Evolutionary conservation across 805 yeast genomes (phyloP).

Genomic region (Candida michaelii): DNA sequence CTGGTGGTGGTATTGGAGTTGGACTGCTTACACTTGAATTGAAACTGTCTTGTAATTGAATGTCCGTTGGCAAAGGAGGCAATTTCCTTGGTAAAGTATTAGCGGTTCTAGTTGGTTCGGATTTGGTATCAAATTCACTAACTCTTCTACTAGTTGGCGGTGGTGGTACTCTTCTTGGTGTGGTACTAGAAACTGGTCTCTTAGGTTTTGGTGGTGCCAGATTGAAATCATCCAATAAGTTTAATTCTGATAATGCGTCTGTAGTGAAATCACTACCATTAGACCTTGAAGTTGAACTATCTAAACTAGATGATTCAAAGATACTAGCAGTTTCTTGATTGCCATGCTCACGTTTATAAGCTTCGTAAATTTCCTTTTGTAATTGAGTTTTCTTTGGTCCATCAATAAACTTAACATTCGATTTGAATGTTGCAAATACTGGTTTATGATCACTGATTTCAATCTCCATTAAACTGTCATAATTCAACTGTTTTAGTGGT

Average conservation of each 20-base stretch:
- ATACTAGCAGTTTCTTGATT: constrained; percentile 17
- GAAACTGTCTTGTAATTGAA: constrained; percentile 5
- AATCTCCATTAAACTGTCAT: constrained; percentile 61
- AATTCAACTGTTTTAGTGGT: constrained; percentile 58
- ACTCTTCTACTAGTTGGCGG: constrained; percentile 24
- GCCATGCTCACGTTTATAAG: constrained; percentile 28
- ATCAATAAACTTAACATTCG: constrained; percentile 67
- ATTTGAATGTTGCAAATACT: constrained; percentile 75
- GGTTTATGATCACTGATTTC: constrained; percentile 88
- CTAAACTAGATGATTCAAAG: constrained; percentile 10
- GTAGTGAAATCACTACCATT: constrained; percentile 20
- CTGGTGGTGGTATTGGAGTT: constrained; percentile 30
- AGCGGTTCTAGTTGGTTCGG: neutral
- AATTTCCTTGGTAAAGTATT: constrained; percentile 14
- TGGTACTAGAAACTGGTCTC: constrained; percentile 9
- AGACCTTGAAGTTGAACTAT: neutral
- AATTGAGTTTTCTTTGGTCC: constrained; percentile 29
- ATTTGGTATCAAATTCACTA: constrained; percentile 11
- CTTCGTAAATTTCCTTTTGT: constrained; percentile 26
- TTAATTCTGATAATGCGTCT: constrained; percentile 35
- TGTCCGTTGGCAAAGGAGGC: constrained; percentile 17
- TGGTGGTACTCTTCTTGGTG: constrained; percentile 19
- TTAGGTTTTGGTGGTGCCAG: constrained; percentile 22
- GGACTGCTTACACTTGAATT: constrained; percentile 15
- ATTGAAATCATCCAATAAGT: constrained; percentile 31